Conservation (phyloP, 2,329 filamentous ascomycete species). For the Phoma sp. region DNA sequence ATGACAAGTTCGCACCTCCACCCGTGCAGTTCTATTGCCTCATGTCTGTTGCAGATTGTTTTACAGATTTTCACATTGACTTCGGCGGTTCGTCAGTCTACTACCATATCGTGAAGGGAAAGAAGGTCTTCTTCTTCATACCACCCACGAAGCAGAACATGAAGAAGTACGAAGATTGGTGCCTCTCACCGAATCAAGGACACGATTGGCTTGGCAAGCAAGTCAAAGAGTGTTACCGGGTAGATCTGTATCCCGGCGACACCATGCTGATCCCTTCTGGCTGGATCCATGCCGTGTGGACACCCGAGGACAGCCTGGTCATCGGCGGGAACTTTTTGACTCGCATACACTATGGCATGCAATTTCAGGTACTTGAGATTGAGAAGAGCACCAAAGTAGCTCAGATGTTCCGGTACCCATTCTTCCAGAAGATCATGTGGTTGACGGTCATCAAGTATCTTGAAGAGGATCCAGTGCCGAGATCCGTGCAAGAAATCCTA, state of each 20-base stretch:
- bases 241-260: slow-evolving; percentile 69
- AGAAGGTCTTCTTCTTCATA: slow-evolving; percentile 75
- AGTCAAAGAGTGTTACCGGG: slow-evolving; percentile 70
- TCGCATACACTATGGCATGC: slow-evolving; percentile 68
- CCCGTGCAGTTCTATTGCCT: slow-evolving; percentile 72
- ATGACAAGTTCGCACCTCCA: slow-evolving; percentile 63
- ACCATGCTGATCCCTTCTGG: slow-evolving; percentile 74
- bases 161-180: slow-evolving; percentile 75
- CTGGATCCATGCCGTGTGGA: slow-evolving; percentile 76
- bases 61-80: slow-evolving; percentile 75
- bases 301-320: slow-evolving; percentile 70
- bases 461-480: slow-evolving; percentile 67
- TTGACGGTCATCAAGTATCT: slow-evolving; percentile 69
- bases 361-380: slow-evolving; percentile 69
- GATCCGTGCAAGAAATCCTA: slow-evolving; percentile 61
- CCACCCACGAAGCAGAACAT: slow-evolving; percentile 71
- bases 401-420: slow-evolving; percentile 69
- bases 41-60: slow-evolving; percentile 74
- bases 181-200: slow-evolving; percentile 69
- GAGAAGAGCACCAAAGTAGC: slow-evolving; percentile 72
- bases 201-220: slow-evolving; percentile 69
- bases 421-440: slow-evolving; percentile 74
- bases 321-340: slow-evolving; percentile 75
- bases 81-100: slow-evolving; percentile 74
- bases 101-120: slow-evolving; percentile 72